phyloP scores from a whole-genome alignment of 305 asterid genomes.

The Rubia peregrina region DNA sequence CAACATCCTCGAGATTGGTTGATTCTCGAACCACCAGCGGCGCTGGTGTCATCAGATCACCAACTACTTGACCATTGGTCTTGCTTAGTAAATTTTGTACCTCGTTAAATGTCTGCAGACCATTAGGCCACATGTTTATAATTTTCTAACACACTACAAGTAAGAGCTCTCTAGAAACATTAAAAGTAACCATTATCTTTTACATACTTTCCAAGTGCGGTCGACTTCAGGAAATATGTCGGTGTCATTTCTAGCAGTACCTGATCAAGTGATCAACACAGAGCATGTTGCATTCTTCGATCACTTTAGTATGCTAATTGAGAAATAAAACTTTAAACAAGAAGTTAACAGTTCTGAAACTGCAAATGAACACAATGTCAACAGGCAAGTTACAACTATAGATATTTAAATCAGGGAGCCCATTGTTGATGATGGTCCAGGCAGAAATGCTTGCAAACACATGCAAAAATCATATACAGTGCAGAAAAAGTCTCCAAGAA shows the following conservation, averaged over 20 bases:
- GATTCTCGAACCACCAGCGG: constrained; percentile 71
- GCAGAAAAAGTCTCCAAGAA: neutral
- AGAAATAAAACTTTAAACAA: constrained; percentile 1
- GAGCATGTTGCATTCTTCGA: neutral
- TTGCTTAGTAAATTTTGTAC: constrained; percentile 66
- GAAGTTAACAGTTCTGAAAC: neutral
- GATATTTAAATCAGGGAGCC: neutral
- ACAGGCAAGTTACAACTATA: neutral
- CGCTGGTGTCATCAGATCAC: constrained; percentile 82
- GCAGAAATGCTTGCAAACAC: neutral
- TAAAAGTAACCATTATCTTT: neutral
- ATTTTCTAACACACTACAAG: neutral
- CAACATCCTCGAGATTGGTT: constrained; percentile 89
- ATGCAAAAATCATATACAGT: neutral
- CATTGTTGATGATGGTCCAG: neutral
- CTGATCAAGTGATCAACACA: constrained; percentile 31
- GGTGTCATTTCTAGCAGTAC: constrained; percentile 53
- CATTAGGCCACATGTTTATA: neutral
- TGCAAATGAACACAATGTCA: neutral
- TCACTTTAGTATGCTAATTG: constrained; percentile 12
- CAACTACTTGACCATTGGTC: constrained; percentile 69
- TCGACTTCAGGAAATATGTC: constrained; percentile 74
- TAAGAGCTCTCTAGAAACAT: neutral
- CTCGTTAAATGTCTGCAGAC: constrained; percentile 40
- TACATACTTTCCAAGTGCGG: constrained; percentile 78